Conservation (phyloP, 1,139 yeast species). For the Debaryomyces sp. region DNA sequence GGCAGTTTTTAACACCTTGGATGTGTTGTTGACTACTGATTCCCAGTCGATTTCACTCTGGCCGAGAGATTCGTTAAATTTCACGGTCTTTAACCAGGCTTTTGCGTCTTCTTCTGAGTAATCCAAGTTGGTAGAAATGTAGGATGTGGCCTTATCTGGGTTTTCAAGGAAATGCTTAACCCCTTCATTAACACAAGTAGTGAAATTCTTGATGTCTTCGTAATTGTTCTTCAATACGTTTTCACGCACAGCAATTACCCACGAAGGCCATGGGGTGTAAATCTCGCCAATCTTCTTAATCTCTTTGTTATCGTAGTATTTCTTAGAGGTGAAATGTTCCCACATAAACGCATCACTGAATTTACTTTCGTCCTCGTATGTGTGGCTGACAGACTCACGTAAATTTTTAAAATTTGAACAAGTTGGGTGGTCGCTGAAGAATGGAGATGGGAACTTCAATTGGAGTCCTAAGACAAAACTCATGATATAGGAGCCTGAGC, state of each 20-base stretch:
- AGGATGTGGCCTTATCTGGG: slow-evolving; percentile 65
- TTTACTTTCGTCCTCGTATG: slow-evolving; percentile 35
- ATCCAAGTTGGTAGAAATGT: slow-evolving; percentile 69
- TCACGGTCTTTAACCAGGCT: slow-evolving; percentile 79
- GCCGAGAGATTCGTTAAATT: slow-evolving; percentile 55
- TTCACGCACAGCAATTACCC: slow-evolving; percentile 69
- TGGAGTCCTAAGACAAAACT: slow-evolving; percentile 78
- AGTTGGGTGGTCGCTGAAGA: slow-evolving; percentile 53
- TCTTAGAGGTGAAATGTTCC: slow-evolving; percentile 90
- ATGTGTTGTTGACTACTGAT: slow-evolving; percentile 57
- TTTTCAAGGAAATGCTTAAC: slow-evolving; percentile 62
- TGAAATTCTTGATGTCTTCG: slow-evolving; percentile 41
- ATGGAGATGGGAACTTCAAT: slow-evolving; percentile 50
- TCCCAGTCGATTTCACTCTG: slow-evolving; percentile 48
- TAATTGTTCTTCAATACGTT: slow-evolving; percentile 31
- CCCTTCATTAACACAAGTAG: slow-evolving; percentile 65
- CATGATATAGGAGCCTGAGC: slow-evolving; percentile 92
- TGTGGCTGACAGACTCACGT: slow-evolving; percentile 74
- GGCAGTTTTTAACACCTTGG: slow-evolving; percentile 60
- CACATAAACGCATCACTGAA: slow-evolving; percentile 89
- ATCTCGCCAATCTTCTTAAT: slow-evolving; percentile 84
- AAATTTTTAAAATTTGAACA: slow-evolving; percentile 72
- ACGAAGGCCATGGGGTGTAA: slow-evolving; percentile 95
- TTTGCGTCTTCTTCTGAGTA: slow-evolving; percentile 76
- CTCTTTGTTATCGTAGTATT: slow-evolving; percentile 77